Evolutionary conservation across 2,329 filamentous ascomycete genomes (phyloP), one percentile per base, ranked within the genome.

Genomic region (Magnaporthiopsis incrustans): DNA sequence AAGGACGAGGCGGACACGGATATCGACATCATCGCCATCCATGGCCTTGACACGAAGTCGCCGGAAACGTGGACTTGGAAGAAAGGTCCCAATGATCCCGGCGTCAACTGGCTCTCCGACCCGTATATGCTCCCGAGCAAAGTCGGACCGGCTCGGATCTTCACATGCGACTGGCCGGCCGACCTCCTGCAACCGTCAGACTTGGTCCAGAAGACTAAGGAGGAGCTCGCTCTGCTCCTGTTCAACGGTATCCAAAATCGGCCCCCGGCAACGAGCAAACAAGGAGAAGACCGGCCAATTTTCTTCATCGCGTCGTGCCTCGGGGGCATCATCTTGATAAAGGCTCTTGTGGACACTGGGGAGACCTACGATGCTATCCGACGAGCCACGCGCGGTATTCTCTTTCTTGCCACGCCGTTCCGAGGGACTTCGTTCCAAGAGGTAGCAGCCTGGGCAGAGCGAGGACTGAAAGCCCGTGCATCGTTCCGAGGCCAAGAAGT

Each of bases 281-380:
- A 5, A 59, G 35, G 26, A 53, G 65, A 60, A 60, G 65, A 56
- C 8, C 67, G 69, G 33, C 71, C 70, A 1, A 70, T 75, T 56
- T 11, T 75, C 61, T 74, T 74, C 64, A 70, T 75, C 57, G 72
- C 72, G 1, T 75, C 73, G n/a, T 74, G 70, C 65, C 70, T 75
- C n/a, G 72, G 73, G 1, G 73, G 73, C 14, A 69, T 73, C 58
- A 68, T 73, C 65, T 63, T 74, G 33, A 68, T 68, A 11, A 68
- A 72, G 66, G 71, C 73, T 57, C 71, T 74, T 18, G 65, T 69
- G 10, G 62, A 60, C 22, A 68, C 68, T 18, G 32, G 59, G 57
- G 50, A 64, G 26, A 66, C 69, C 15, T 70, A 71, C 35, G 10
- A 12, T 38, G 57, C 63, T n/a, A 6, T 73, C 11, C 62, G 62